Evolutionary conservation across 2,329 filamentous ascomycete genomes (phyloP).

Genomic region (Ophiostoma montium): DNA sequence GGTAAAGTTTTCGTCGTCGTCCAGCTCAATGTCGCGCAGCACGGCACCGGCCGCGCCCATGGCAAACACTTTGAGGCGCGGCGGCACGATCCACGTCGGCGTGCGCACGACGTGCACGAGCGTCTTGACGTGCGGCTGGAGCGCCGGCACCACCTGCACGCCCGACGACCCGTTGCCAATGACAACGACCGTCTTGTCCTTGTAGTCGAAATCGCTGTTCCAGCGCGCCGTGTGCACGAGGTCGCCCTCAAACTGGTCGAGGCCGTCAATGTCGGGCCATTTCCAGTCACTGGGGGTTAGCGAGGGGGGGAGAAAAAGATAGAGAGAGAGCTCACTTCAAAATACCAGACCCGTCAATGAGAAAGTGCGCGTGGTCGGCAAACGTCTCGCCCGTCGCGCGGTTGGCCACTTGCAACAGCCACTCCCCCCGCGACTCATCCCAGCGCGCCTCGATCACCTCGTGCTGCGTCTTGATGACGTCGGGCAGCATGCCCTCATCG

Average conservation of each 20-base stretch:
- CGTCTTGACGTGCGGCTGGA: slow-evolving; percentile 27
- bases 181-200: slow-evolving; percentile 38
- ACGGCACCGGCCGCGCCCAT: slow-evolving; percentile 25
- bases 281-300: slow-evolving; percentile 37
- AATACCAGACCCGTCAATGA: slow-evolving; percentile 36
- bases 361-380: slow-evolving; percentile 31
- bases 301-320: too few relatives aligned
- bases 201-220: slow-evolving; percentile 33
- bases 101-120: slow-evolving; percentile 26
- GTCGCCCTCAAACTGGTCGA: slow-evolving; percentile 31
- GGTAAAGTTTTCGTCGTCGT: slow-evolving; percentile 28
- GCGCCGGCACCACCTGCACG: slow-evolving; percentile 36
- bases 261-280: slow-evolving; percentile 34
- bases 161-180: slow-evolving; percentile 43
- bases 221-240: slow-evolving; percentile 40
- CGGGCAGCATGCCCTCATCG: slow-evolving; percentile 30
- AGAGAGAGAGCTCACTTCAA: slow-evolving; percentile 36
- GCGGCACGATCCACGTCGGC: slow-evolving; percentile 28
- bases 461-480: slow-evolving; percentile 28
- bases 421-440: slow-evolving; percentile 28
- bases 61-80: slow-evolving; percentile 22
- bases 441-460: slow-evolving; percentile 29
- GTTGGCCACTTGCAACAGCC: slow-evolving; percentile 28
- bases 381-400: slow-evolving; percentile 26
- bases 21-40: slow-evolving; percentile 26